A percentile compares a stretch with the other conserved stretches of the same genome.
Conservation (phyloP, 495 filamentous ascomycete species). For the Usnea hakonensis region DNA sequence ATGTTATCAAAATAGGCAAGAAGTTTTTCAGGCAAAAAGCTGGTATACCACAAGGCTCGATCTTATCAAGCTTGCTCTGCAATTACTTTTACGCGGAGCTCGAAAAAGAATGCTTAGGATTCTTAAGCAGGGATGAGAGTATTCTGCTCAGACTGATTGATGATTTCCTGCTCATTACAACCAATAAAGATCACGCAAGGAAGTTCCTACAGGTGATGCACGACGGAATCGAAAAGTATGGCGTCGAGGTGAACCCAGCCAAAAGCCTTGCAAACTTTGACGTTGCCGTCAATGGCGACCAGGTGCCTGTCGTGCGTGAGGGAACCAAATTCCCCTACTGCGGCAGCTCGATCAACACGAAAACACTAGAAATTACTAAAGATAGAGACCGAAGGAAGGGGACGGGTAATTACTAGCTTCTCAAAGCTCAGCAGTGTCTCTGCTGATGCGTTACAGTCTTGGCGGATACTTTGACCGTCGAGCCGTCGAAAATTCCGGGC, state of each 20-base stretch:
- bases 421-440: not conserved
- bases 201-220: conserved; percentile 75
- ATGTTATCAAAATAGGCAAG: conserved; percentile 84
- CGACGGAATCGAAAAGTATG: conserved; percentile 65
- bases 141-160: conserved; percentile 78
- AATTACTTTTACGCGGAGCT: conserved; percentile 91
- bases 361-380: conserved; percentile 65
- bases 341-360: conserved; percentile 65
- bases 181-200: conserved; percentile 52
- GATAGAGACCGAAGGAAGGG: conserved; percentile 45
- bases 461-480: conserved; percentile 65
- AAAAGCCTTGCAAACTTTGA: conserved; percentile 89
- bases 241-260: conserved; percentile 62
- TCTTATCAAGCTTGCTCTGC: conserved; percentile 78
- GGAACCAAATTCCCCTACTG: conserved; percentile 73
- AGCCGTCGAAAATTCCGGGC: conserved; percentile 60
- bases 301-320: conserved; percentile 45
- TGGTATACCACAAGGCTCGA: conserved; percentile 89
- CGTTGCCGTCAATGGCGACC: conserved; percentile 45
- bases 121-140: conserved; percentile 51
- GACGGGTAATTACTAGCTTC: conserved; percentile 28
- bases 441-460: conserved; percentile 27
- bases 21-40: conserved; percentile 79
- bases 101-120: conserved; percentile 59
- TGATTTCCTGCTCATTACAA: conserved; percentile 85